Percentiles rank a stretch among this genome's conserved stretches.
Conservation (phyloP, 2,329 filamentous ascomycete species). For the Amphichorda felina region DNA sequence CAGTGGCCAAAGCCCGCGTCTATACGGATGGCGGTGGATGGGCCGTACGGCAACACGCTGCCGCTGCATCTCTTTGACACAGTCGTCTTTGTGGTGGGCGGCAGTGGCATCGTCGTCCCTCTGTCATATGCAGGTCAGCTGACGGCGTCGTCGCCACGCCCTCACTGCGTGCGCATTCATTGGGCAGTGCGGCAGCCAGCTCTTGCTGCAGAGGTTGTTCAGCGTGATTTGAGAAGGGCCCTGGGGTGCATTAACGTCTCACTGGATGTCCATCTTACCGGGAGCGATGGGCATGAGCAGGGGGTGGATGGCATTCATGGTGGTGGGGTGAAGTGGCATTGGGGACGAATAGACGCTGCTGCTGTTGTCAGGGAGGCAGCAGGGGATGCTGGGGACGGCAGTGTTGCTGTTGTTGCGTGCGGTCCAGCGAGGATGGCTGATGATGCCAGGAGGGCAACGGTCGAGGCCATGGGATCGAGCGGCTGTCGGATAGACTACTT, state of each 20-base stretch:
- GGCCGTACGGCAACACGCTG: conserved; percentile 29
- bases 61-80: conserved; percentile 23
- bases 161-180: conserved; percentile 18
- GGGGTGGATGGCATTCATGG: not conserved
- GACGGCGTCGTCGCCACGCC: not conserved
- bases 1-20: conserved; percentile 11
- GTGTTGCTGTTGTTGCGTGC: conserved; percentile 29
- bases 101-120: conserved; percentile 30
- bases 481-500: conserved; percentile 24
- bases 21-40: conserved; percentile 27
- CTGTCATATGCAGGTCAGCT: conserved; percentile 23
- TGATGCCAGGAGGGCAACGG: conserved; percentile 23
- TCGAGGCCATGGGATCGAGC: conserved; percentile 14
- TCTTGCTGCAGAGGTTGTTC: conserved; percentile 21
- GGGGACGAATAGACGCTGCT: conserved; percentile 19
- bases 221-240: conserved; percentile 14
- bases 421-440: conserved; percentile 32
- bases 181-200: conserved; percentile 30
- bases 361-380: conserved; percentile 17
- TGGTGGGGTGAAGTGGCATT: conserved; percentile 6
- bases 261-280: conserved; percentile 24
- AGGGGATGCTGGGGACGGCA: conserved; percentile 9
- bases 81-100: conserved; percentile 30
- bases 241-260: conserved; percentile 15
- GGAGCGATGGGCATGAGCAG: not conserved